A percentile compares a stretch with the other conserved stretches of the same genome.
Evolutionary conservation across 2,329 filamentous ascomycete genomes (phyloP).

Genomic region (Reticulascus tulasneorum): DNA sequence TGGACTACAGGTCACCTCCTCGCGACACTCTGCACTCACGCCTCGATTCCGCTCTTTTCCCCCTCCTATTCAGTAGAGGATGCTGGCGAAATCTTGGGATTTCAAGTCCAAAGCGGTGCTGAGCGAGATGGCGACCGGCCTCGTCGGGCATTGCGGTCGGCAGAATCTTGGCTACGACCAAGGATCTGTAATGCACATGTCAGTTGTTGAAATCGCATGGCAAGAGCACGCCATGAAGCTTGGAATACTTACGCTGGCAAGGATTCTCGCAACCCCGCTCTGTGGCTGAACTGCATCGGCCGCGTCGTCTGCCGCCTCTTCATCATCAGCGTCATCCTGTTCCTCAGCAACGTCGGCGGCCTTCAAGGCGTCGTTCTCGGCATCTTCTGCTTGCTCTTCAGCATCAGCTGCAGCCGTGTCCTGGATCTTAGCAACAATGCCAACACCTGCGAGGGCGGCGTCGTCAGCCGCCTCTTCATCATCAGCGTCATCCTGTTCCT

Average conservation of each 20-base stretch:
- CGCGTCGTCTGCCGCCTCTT: neutral
- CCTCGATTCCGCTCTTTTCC: constrained; percentile 2
- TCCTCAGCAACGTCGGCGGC: neutral
- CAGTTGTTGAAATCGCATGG: constrained; percentile 1
- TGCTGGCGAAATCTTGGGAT: neutral
- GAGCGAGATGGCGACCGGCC: neutral
- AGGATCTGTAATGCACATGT: too few relatives aligned
- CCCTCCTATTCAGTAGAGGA: neutral
- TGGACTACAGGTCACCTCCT: neutral
- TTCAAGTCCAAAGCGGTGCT: too few relatives aligned
- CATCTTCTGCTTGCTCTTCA: neutral
- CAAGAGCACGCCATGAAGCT: constrained; percentile 1
- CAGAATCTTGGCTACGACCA: constrained; percentile 6
- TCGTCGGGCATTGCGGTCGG: neutral
- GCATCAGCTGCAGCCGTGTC: constrained; percentile 3
- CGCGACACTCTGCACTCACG: neutral
- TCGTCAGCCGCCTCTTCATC: neutral
- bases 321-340: neutral
- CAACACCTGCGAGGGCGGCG: constrained; percentile 1
- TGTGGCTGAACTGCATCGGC: neutral
- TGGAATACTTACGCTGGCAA: neutral
- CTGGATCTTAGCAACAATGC: constrained; percentile 2
- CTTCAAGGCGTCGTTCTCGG: neutral
- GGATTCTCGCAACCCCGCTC: neutral
- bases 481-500: neutral